These are phyloP conservation scores for Penicillium sp. DNA, from an alignment of 2,329 filamentous ascomycete species.

Conservation along the genomic window DNA sequence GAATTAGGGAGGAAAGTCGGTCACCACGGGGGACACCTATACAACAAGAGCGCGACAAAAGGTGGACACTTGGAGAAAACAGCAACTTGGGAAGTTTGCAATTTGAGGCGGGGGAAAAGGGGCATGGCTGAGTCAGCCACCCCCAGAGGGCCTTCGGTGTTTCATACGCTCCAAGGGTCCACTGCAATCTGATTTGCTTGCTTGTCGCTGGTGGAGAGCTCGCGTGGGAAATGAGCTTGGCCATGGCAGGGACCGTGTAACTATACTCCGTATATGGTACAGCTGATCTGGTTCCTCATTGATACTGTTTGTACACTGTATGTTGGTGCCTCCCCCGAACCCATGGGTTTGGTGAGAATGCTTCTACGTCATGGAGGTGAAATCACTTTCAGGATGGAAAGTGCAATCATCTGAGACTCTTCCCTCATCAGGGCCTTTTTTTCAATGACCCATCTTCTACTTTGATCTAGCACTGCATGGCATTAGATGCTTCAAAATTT, in stretches of 20 bases:
- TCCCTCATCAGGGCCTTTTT: background rate
- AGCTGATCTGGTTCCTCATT: background rate
- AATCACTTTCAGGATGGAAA: background rate
- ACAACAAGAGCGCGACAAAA: background rate
- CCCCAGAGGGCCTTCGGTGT: constrained; percentile 14
- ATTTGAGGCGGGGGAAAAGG: constrained; percentile 38
- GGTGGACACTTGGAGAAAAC: constrained; percentile 15
- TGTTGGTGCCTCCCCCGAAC: background rate
- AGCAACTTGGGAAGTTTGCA: constrained; percentile 11
- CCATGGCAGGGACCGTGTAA: background rate
- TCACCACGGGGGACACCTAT: background rate
- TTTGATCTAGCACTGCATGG: constrained; percentile 8
- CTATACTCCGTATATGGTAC: too few species aligned
- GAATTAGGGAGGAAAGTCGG: background rate
- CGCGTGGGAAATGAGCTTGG: background rate
- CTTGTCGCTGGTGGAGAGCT: background rate
- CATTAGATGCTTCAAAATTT: constrained; percentile 4
- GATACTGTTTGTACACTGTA: too few species aligned
- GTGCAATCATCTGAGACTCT: background rate
- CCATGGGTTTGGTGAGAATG: background rate
- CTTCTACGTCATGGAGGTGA: constrained; percentile 17
- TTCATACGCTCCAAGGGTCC: constrained; percentile 9
- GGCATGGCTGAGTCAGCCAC: constrained; percentile 38
- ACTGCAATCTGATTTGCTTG: constrained; percentile 10
- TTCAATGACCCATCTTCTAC: background rate